These are phyloP conservation scores for Babesia microti DNA, from an alignment of 169 alveolate species.

Conservation along the genomic window DNA sequence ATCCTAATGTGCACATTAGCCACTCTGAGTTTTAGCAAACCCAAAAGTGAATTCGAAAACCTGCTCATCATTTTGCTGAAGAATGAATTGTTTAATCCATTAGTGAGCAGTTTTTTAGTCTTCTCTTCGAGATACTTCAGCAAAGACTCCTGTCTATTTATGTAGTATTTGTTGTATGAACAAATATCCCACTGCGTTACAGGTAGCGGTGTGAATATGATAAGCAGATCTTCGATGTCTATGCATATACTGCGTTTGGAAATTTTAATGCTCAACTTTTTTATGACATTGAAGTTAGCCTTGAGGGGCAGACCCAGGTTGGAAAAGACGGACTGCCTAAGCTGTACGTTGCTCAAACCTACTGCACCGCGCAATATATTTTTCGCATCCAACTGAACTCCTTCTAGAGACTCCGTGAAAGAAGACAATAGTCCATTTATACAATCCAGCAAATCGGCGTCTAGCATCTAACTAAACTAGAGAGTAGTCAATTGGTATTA, in stretches of 20 bases:
- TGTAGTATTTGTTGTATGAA: slow-evolving; percentile 25
- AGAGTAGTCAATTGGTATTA: no score
- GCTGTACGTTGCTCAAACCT: slow-evolving; percentile 33
- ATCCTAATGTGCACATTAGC: slow-evolving; percentile 42
- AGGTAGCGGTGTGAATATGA: slow-evolving; percentile 31
- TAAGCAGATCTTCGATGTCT: slow-evolving; percentile 24
- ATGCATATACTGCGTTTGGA: slow-evolving; percentile 34
- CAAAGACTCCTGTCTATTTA: no score
- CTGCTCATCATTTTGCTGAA: no score
- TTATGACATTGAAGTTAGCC: no score
- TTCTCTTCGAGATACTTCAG: no score
- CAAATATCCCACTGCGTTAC: slow-evolving; percentile 44
- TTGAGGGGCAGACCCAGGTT: slow-evolving; percentile 43
- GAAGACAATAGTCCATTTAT: no score
- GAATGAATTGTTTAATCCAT: no score
- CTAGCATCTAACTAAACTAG: no score
- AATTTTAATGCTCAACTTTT: no score
- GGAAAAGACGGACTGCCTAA: slow-evolving; percentile 40
- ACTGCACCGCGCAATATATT: slow-evolving; percentile 46
- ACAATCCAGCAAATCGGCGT: no score
- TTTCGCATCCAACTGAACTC: slow-evolving; percentile 37
- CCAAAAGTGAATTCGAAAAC: slow-evolving; percentile 46
- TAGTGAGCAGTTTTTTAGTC: no score
- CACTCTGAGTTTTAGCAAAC: slow-evolving; percentile 31
- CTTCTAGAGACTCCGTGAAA: slow-evolving; percentile 50